A percentile compares a stretch with the other conserved stretches of the same genome.
phyloP scores from a whole-genome alignment of 176 grass and related monocot genomes.

The Rhynchospora tenuis region DNA sequence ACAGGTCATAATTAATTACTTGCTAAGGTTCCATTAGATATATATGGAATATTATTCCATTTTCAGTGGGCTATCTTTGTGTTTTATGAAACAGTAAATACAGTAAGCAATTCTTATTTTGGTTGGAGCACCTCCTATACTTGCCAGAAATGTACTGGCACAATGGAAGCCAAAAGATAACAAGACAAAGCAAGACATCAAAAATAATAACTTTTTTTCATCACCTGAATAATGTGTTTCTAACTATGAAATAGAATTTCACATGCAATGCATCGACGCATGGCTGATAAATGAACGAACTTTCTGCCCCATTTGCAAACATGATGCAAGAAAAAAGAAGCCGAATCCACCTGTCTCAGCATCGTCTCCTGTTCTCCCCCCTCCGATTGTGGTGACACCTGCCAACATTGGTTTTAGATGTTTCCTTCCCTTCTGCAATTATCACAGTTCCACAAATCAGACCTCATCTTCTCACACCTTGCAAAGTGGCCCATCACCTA shows the following conservation, averaged over 20 bases:
- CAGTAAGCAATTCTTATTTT: background rate
- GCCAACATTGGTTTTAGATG: background rate
- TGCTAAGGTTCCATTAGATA: too few species aligned
- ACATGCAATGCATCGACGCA: constrained; percentile 61
- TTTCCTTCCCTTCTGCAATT: constrained; percentile 8
- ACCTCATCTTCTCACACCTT: background rate
- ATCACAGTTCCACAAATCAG: background rate
- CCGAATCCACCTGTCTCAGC: constrained; percentile 41
- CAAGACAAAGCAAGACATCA: too few species aligned
- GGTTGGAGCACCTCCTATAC: background rate
- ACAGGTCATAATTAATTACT: too few species aligned
- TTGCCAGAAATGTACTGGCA: background rate
- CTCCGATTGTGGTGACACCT: background rate
- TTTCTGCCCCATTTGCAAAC: constrained; percentile 95
- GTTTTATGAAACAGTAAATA: background rate
- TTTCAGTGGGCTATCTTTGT: background rate
- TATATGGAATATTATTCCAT: background rate
- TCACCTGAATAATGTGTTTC: too few species aligned
- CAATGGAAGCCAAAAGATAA: too few species aligned
- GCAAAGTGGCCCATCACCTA: background rate
- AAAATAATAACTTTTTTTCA: too few species aligned
- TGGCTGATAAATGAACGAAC: constrained; percentile 76
- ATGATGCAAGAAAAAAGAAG: constrained; percentile 42
- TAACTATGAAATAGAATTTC: constrained; percentile 48
- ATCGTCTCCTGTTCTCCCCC: constrained; percentile 39